Percentiles rank a stretch among this genome's conserved stretches.
Evolutionary conservation across 345 rosid genomes (phyloP).

Genomic region (Melaleuca quinquenervia): DNA sequence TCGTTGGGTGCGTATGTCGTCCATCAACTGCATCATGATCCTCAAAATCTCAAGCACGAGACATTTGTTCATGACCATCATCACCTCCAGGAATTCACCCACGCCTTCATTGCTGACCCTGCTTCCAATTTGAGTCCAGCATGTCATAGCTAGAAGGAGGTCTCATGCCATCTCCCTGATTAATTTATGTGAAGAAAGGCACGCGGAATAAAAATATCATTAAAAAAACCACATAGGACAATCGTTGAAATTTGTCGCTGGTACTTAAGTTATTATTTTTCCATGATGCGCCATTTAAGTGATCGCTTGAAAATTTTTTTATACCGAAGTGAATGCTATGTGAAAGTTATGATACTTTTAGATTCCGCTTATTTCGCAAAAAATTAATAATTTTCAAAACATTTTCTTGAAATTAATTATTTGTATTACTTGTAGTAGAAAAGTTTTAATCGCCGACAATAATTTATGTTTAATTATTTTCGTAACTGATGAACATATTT

Average conservation of each 20-base stretch:
- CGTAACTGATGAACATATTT: fast-evolving
- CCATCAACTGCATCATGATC: neutral
- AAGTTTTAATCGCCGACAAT: no score
- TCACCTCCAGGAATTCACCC: neutral
- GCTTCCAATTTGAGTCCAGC: neutral
- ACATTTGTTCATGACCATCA: neutral
- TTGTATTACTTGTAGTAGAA: no score
- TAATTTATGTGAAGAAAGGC: no score
- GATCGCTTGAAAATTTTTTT: fast-evolving
- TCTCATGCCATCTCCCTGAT: no score
- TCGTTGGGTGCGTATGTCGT: neutral
- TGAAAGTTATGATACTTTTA: no score
- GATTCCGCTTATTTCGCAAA: fast-evolving
- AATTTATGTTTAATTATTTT: no score
- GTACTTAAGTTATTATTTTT: fast-evolving
- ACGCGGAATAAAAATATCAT: no score
- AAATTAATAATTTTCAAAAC: fast-evolving
- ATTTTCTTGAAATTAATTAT: fast-evolving
- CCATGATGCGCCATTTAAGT: neutral
- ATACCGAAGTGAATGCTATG: fast-evolving
- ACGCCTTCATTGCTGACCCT: neutral
- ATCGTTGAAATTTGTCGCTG: fast-evolving
- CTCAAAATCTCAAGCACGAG: neutral
- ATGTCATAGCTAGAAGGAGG: no score
- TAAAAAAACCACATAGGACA: no score